These are phyloP conservation scores for Coemansia sp. DNA, from an alignment of 192 early-diverging fungal species.

Conservation along the genomic window DNA sequence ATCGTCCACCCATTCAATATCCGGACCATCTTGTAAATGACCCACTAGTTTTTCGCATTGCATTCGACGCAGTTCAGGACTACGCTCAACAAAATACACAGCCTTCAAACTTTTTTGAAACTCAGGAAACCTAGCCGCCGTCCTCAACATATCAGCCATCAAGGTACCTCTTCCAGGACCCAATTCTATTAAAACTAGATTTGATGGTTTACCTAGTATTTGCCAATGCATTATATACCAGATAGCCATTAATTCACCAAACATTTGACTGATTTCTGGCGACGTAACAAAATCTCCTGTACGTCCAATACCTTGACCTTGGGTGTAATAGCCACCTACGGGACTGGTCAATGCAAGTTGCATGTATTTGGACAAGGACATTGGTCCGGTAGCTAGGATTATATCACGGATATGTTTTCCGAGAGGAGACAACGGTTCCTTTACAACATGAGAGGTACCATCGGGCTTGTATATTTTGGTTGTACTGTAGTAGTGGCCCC, in stretches of 20 bases:
- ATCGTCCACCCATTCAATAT: too few relatives aligned
- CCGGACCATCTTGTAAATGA: too few relatives aligned
- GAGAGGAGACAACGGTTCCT: constrained; percentile 56
- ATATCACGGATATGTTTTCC: constrained; percentile 58
- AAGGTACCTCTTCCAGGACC: constrained; percentile 95
- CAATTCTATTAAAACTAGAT: constrained; percentile 66
- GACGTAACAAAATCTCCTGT: constrained; percentile 94
- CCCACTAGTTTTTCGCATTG: constrained; percentile 59
- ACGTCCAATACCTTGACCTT: constrained; percentile 83
- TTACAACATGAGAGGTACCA: constrained; percentile 8
- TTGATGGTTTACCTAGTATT: constrained; percentile 54
- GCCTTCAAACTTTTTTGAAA: constrained; percentile 59
- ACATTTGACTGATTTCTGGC: constrained; percentile 97
- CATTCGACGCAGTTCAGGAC: constrained; percentile 65
- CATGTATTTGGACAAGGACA: constrained; percentile 87
- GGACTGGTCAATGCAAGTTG: constrained; percentile 82
- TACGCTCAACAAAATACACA: constrained; percentile 84
- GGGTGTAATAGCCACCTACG: constrained; percentile 90
- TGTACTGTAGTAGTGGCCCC: constrained; percentile 1
- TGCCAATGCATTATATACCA: constrained; percentile 89
- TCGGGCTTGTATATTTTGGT: constrained; percentile 11
- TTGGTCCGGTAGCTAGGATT: constrained; percentile 58
- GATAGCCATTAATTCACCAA: constrained; percentile 90
- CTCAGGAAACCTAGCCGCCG: constrained; percentile 63
- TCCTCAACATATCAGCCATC: constrained; percentile 86